A percentile compares a stretch with the other conserved stretches of the same genome.
These are phyloP conservation scores for Paracorniculantispora psalliotae DNA, from an alignment of 2,329 filamentous ascomycete genomes.

Conservation along the genomic window DNA sequence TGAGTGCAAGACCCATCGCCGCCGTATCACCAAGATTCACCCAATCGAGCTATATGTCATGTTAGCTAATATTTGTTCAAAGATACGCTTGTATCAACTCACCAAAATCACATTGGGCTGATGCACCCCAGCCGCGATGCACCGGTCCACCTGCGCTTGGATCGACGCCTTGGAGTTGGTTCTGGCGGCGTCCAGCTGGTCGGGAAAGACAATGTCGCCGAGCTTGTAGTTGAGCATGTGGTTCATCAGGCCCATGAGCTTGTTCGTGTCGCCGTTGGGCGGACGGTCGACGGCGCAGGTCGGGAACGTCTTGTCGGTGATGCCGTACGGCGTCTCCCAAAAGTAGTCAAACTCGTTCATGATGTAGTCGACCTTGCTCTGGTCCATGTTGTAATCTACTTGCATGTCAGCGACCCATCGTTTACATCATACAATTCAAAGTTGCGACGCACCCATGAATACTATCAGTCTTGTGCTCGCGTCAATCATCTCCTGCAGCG, in stretches of 20 bases:
- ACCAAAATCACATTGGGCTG: slow-evolving; percentile 33
- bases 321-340: slow-evolving; percentile 70
- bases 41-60: slow-evolving; percentile 36
- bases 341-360: slow-evolving; percentile 60
- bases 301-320: slow-evolving; percentile 53
- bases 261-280: slow-evolving; percentile 28
- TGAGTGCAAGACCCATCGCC: slow-evolving; percentile 32
- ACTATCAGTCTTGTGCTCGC: slow-evolving; percentile 60
- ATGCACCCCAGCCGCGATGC: slow-evolving; percentile 21
- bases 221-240: slow-evolving; percentile 25
- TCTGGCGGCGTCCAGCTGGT: slow-evolving; percentile 23
- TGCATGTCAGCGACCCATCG: not conserved
- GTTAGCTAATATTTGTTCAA: not conserved
- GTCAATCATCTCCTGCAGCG: slow-evolving; percentile 60
- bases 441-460: slow-evolving; percentile 55
- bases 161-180: slow-evolving; percentile 33
- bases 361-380: slow-evolving; percentile 52
- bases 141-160: slow-evolving; percentile 25
- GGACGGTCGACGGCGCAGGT: slow-evolving; percentile 64
- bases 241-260: slow-evolving; percentile 42
- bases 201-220: slow-evolving; percentile 32
- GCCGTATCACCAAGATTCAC: slow-evolving; percentile 37
- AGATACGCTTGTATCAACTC: slow-evolving; percentile 16
- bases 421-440: no score
- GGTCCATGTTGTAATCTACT: slow-evolving; percentile 56